Conservation (phyloP, 169 alveolate genomes). For the Cryptosporidium xiaoi region DNA sequence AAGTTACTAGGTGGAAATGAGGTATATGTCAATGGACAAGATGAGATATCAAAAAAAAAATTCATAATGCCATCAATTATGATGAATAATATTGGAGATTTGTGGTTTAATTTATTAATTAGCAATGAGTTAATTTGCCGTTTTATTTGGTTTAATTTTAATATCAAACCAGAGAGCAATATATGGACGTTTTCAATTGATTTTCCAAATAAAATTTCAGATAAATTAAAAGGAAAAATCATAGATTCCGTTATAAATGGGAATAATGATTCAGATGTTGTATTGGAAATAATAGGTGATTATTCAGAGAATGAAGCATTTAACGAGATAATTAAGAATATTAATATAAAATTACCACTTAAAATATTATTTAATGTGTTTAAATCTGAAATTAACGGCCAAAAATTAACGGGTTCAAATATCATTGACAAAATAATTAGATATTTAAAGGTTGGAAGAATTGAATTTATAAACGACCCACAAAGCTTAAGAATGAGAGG, state of each 20-base stretch:
- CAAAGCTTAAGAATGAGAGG: constrained; percentile 17
- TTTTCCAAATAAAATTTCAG: constrained; percentile 21
- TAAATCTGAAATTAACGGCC: constrained; percentile 12
- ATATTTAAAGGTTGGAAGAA: constrained; percentile 5
- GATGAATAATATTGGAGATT: constrained; percentile 66
- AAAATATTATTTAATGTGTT: background rate
- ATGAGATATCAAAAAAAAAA: background rate
- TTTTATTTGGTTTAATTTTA: constrained; percentile 50
- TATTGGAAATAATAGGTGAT: constrained; percentile 14
- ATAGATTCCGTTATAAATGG: constrained; percentile 1
- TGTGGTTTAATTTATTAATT: constrained; percentile 14
- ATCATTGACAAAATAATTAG: constrained; percentile 2
- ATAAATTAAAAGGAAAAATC: background rate
- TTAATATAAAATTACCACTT: constrained; percentile 28
- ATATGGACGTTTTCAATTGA: constrained; percentile 27
- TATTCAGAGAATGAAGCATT: constrained; percentile 47
- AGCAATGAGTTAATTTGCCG: background rate
- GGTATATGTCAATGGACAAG: no score
- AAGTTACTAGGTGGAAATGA: background rate
- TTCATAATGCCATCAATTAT: constrained; percentile 8
- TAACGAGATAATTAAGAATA: constrained; percentile 6
- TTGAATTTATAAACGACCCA: constrained; percentile 13
- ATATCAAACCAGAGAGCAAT: constrained; percentile 38
- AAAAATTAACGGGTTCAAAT: background rate
- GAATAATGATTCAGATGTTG: constrained; percentile 1